phyloP scores from a whole-genome alignment of 768 basidiomycete species.

The Royoungia palumana region DNA sequence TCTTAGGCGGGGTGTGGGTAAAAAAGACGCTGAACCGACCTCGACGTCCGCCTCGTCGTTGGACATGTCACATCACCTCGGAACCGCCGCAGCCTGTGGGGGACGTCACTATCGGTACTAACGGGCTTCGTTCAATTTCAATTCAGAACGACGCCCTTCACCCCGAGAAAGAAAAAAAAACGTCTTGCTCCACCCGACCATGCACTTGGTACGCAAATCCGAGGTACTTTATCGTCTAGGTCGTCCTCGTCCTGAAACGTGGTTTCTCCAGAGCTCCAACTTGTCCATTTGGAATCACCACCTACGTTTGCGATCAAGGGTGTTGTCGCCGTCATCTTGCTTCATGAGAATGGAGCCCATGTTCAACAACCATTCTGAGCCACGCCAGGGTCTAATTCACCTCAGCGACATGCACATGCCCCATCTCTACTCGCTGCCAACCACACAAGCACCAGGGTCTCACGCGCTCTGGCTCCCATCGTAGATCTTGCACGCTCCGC shows the following conservation, averaged over 20 bases:
- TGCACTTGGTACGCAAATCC: neutral
- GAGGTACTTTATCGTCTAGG: conserved; percentile 16
- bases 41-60: too few species aligned
- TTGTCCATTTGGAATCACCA: conserved; percentile 23
- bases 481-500: conserved; percentile 22
- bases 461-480: conserved; percentile 14
- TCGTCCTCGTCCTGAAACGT: conserved; percentile 8
- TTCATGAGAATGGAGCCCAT: conserved; percentile 30
- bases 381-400: conserved; percentile 27
- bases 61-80: too few species aligned
- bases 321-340: conserved; percentile 17
- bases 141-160: too few species aligned
- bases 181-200: too few species aligned
- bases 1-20: conserved; percentile 12
- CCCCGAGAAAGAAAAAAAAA: too few species aligned
- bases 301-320: conserved; percentile 25
- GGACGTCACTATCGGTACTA: too few species aligned
- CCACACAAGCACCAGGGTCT: conserved; percentile 18
- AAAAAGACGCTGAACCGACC: too few species aligned
- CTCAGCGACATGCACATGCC: conserved; percentile 24
- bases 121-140: too few species aligned
- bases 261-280: conserved; percentile 8
- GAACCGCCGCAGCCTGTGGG: too few species aligned
- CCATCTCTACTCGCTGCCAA: conserved; percentile 12
- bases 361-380: conserved; percentile 19